Evolutionary conservation across 140 eudicot species (phyloP), one percentile per base, ranked within the genome.

Genomic region (Stevia rebaudiana): DNA sequence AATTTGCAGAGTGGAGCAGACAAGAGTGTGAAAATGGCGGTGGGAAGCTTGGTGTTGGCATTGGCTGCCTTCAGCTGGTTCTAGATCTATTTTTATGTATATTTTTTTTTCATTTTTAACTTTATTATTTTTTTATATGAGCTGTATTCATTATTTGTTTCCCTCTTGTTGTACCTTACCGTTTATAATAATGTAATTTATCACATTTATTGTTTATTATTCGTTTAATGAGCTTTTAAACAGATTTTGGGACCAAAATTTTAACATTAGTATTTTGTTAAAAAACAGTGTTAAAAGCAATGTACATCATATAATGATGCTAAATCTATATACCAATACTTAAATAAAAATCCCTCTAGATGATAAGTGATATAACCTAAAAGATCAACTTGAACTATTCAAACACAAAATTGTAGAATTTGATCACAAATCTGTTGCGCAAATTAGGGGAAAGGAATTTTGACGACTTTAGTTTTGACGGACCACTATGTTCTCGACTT

Each of bases 1-100:
- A 73, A 42, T 31, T 22, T 82, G 90, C 95, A 90, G 97, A 87
- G 90, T 65, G 97, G 94, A 73, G 94, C 97, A 70, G 94, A 90
- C 71, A 72, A 72, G 80, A 54, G 74, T 30, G 79, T 77, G 65
- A 41, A 71, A 41, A 80, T 76, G 80, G 57, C 80, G 76, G 68
- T 86, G 44, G 90, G 83, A 18, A 86, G 95, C 70, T 78, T 90
- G 80, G 86, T 73, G 44, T 12, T 84, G 78, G 97, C 85, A 79
- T 74, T 84, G 57, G 89, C 89, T 67, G 76, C 83, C 30, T 79
- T 80, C 70, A 76, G 83, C 74, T 74, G 67, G 72, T 68, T 84
- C 53, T 77, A 74, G 79, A 67, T 50, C 40, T 11, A n/a, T 35
- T 24, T 67, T 40, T 25, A 21, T 49, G 22, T 61, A 48, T 47